These are phyloP conservation scores for Chaetomium tenue DNA, from an alignment of 495 filamentous ascomycete species.

Conservation along the genomic window DNA sequence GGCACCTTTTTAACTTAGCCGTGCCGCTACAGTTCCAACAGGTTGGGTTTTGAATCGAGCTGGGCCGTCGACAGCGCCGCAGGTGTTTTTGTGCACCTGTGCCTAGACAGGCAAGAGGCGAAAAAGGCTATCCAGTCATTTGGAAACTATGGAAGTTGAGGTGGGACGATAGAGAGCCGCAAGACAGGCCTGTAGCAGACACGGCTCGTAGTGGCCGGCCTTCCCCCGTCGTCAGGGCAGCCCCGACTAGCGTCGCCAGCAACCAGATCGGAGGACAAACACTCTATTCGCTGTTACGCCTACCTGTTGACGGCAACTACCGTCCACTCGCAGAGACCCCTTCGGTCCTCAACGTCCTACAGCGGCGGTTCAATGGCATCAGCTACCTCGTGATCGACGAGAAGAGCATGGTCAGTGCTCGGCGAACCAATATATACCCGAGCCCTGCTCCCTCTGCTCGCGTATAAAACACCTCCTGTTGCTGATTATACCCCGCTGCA, in stretches of 20 bases:
- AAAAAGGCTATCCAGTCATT: no score
- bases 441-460: background rate
- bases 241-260: slow-evolving; percentile 6
- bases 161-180: no score
- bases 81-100: no score
- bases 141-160: no score
- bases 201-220: no score
- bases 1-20: no score
- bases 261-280: slow-evolving; percentile 12
- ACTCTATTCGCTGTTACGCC: slow-evolving; percentile 6
- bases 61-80: no score
- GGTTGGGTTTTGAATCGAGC: no score
- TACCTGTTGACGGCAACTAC: slow-evolving; percentile 2
- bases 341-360: background rate
- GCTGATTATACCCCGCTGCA: background rate
- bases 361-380: slow-evolving; percentile 12
- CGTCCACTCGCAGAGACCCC: slow-evolving; percentile 10
- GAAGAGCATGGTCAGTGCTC: slow-evolving; percentile 1
- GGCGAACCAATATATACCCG: background rate
- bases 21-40: no score
- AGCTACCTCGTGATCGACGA: slow-evolving; percentile 12
- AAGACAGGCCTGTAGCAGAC: no score
- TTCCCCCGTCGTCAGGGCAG: slow-evolving; percentile 12
- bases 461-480: background rate
- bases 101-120: no score